These are phyloP conservation scores for Wallacemonas sp. DNA, from an alignment of 208 protist genomes.

Conservation along the genomic window DNA sequence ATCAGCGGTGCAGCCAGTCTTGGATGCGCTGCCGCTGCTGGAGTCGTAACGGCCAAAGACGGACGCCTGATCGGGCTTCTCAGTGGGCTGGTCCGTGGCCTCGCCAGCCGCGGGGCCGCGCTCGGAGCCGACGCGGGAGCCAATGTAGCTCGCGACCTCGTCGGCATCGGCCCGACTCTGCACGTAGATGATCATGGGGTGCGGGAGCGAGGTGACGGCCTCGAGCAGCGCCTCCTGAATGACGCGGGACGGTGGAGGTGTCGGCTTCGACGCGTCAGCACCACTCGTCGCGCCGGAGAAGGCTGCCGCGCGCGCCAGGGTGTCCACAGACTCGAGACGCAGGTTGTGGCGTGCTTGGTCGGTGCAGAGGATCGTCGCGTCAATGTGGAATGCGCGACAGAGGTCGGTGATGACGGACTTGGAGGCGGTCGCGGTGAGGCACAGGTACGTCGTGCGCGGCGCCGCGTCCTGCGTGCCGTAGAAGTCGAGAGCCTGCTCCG, in stretches of 20 bases:
- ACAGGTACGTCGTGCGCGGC: constrained; percentile 51
- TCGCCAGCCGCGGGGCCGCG: too few relatives aligned
- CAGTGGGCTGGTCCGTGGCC: too few relatives aligned
- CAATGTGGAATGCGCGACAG: constrained; percentile 62
- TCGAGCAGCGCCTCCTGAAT: constrained; percentile 65
- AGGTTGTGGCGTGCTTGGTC: constrained; percentile 65
- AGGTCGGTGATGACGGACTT: constrained; percentile 81
- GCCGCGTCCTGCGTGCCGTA: background rate
- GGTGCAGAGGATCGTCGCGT: constrained; percentile 41
- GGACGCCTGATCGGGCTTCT: background rate
- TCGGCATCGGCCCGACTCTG: constrained; percentile 80
- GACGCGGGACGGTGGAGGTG: constrained; percentile 34
- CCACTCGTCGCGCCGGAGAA: constrained; percentile 9
- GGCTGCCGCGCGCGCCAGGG: constrained; percentile 23
- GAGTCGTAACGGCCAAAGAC: constrained; percentile 4
- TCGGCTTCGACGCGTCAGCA: background rate
- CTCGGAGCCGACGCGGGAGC: constrained; percentile 35
- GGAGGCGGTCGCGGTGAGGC: constrained; percentile 88
- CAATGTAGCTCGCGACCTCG: constrained; percentile 58
- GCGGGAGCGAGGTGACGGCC: constrained; percentile 64
- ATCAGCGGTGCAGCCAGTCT: too few relatives aligned
- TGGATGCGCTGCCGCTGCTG: background rate
- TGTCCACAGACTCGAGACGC: constrained; percentile 50
- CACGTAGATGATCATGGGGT: constrained; percentile 90
- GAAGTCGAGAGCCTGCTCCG: background rate